These are phyloP conservation scores for Boletus vinaceobasis DNA, from an alignment of 768 basidiomycete genomes.

Conservation along the genomic window DNA sequence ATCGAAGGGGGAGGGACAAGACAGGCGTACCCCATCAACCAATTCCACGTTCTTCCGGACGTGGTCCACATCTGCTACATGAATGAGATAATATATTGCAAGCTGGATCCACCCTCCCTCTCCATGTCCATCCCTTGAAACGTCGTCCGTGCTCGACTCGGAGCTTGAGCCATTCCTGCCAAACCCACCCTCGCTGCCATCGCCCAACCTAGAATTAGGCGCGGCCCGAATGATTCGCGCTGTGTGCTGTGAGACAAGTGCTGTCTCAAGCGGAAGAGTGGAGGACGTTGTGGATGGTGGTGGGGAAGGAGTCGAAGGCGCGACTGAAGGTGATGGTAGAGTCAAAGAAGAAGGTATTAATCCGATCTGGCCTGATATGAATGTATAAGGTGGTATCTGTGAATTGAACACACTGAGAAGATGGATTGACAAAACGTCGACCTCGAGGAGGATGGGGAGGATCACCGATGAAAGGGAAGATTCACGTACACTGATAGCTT, in stretches of 20 bases:
- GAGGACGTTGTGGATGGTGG: conserved; percentile 54
- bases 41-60: conserved; percentile 40
- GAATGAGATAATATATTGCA: conserved; percentile 70
- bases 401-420: not conserved
- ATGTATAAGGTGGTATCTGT: conserved; percentile 73
- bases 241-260: conserved; percentile 79
- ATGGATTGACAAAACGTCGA: not conserved
- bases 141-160: conserved; percentile 33
- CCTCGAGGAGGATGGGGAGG: not conserved
- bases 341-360: conserved; percentile 71
- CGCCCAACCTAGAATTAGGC: conserved; percentile 42
- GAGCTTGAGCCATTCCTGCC: conserved; percentile 14
- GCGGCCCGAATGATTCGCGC: conserved; percentile 57
- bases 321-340: conserved; percentile 54
- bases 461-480: not conserved
- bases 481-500: conserved; percentile 72
- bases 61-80: conserved; percentile 35
- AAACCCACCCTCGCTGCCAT: conserved; percentile 28
- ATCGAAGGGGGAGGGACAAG: not conserved
- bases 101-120: conserved; percentile 54
- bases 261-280: conserved; percentile 56
- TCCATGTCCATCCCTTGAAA: conserved; percentile 15
- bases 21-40: conserved; percentile 16
- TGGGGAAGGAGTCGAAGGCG: conserved; percentile 22
- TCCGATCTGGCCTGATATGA: conserved; percentile 94